These are phyloP conservation scores for Vinca minor DNA, from an alignment of 257 asterid genomes.

Conservation along the genomic window DNA sequence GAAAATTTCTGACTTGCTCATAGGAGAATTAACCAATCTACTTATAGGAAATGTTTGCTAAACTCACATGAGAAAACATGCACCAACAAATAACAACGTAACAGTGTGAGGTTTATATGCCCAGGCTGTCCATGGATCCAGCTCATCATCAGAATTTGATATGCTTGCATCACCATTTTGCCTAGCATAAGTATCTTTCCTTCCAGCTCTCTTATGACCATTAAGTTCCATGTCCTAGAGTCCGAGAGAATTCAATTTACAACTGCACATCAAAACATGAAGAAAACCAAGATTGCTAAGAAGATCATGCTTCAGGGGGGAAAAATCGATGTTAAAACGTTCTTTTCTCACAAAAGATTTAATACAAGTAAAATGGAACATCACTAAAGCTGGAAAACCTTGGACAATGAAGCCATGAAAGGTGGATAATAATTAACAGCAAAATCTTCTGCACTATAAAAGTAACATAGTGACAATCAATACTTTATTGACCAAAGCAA, in stretches of 20 bases:
- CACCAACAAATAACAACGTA: slow-evolving; percentile 76
- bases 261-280: slow-evolving; percentile 1
- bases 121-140: slow-evolving; percentile 99
- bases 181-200: slow-evolving; percentile 37
- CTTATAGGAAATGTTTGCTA: neutral
- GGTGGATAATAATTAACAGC: neutral
- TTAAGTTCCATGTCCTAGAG: slow-evolving; percentile 48
- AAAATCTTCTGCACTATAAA: neutral
- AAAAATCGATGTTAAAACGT: neutral
- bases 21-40: neutral
- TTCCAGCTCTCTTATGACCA: slow-evolving; percentile 47
- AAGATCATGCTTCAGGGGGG: neutral
- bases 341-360: no score
- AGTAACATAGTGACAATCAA: neutral
- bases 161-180: slow-evolving; percentile 59
- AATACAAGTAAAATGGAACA: neutral
- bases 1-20: neutral
- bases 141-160: slow-evolving; percentile 50
- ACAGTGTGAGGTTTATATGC: slow-evolving; percentile 90
- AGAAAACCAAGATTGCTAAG: neutral
- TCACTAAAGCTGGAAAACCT: neutral
- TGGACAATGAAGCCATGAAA: neutral
- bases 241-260: slow-evolving; percentile 17
- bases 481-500: slow-evolving; percentile 2
- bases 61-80: slow-evolving; percentile 92